Base-by-base conservation (phyloP, 2,329 filamentous ascomycete species). In the Esteya vermicola region DNA sequence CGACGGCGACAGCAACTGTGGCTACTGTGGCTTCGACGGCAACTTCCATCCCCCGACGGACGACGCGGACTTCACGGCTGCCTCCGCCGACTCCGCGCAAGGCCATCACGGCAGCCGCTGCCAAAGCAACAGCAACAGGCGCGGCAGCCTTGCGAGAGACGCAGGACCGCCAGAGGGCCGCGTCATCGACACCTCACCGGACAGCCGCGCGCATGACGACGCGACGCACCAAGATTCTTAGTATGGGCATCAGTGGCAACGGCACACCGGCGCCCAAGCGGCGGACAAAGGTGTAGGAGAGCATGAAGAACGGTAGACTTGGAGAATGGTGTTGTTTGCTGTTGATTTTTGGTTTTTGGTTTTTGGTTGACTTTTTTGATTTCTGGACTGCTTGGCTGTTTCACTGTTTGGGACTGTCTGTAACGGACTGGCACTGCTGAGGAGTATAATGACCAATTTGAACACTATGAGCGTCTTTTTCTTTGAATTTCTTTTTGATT, bases 181-280 rank as follows among this genome's bases (percentile, higher is more conserved):
- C n/a, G n/a, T n/a, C n/a, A n/a, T n/a, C n/a, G n/a, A n/a, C n/a
- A n/a, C n/a, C n/a, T n/a, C n/a, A n/a, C n/a, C n/a, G n/a, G n/a
- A n/a, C n/a, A n/a, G n/a, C n/a, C n/a, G n/a, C 31, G 14, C 44
- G 47, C 4, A 47, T 48, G 47, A 40, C 43, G 1, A 45, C 45
- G 8, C 20, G 45, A 3, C 42, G 46, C 26, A 43, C 41, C 25
- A 46, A 43, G 23, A 42, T 48, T 21, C 19, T 47, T 22, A 41
- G 43, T 27, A 39, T 45, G 43, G 46, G 45, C 16, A 43, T 48
- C 33, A 45, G 42, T 23, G 47, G 42, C 9, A 48, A 48, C 22
- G 47, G 46, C 3, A 49, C 48, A 19, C 48, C 48, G 4, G 48
- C 46, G 9, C 47, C 48, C 5, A 49, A 49, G 39, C 41, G 45